phyloP scores from a whole-genome alignment of 768 basidiomycete species.

The Chiua virens region DNA sequence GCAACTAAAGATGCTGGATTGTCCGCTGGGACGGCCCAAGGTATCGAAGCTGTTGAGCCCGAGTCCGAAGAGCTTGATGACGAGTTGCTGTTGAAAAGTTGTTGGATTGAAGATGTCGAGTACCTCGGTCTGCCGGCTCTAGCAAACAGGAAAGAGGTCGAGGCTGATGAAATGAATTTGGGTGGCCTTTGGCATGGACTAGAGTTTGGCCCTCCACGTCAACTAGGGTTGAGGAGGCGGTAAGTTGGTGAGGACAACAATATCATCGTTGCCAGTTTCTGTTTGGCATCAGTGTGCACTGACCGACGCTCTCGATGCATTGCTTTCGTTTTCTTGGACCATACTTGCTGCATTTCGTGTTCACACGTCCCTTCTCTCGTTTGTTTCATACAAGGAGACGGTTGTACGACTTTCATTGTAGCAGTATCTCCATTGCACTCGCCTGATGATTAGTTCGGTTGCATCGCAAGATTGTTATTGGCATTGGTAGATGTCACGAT shows the following conservation, averaged over 20 bases:
- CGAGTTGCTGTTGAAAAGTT: constrained; percentile 18
- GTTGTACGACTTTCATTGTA: constrained; percentile 1
- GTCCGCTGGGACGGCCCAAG: background rate
- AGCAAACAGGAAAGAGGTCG: background rate
- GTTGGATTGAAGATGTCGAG: constrained; percentile 22
- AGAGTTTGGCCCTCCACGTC: constrained; percentile 6
- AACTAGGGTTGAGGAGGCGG: constrained; percentile 8
- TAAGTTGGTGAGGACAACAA: background rate
- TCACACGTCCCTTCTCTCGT: background rate
- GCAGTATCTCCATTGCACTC: background rate
- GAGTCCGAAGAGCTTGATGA: constrained; percentile 24
- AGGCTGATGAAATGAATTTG: constrained; percentile 33
- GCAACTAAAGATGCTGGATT: constrained; percentile 2
- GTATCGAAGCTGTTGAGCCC: background rate
- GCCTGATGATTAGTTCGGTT: background rate
- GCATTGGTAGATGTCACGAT: too few relatives aligned
- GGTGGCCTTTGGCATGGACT: constrained; percentile 10
- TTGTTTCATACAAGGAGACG: background rate
- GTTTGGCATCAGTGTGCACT: background rate
- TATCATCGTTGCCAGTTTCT: background rate
- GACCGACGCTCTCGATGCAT: constrained; percentile 1
- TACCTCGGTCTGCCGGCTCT: constrained; percentile 21
- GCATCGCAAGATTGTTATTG: background rate
- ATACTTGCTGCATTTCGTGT: background rate
- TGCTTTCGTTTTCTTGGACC: constrained; percentile 7